Evolutionary conservation across 2,329 filamentous ascomycete species (phyloP).

Genomic region (Furcasterigmium furcatum): DNA sequence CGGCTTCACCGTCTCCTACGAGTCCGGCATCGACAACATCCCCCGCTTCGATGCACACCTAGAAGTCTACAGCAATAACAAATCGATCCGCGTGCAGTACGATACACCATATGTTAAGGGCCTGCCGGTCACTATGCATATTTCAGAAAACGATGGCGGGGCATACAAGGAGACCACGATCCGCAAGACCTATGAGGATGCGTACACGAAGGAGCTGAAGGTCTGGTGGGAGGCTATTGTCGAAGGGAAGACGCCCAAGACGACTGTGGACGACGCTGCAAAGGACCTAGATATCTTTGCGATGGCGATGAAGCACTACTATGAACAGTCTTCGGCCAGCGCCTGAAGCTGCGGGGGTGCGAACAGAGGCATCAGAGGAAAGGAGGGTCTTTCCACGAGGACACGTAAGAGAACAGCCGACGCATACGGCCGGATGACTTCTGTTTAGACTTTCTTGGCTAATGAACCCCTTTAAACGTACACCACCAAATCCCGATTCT

Average conservation of each 20-base stretch:
- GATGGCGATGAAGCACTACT: constrained; percentile 6
- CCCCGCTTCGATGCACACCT: constrained; percentile 47
- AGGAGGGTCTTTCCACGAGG: too few species aligned
- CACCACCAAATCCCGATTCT: too few species aligned
- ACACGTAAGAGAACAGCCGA: too few species aligned
- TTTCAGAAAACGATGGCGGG: constrained; percentile 36
- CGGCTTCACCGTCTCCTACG: constrained; percentile 48
- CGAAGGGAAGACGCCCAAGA: constrained; percentile 23
- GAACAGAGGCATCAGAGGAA: too few species aligned
- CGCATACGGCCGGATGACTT: too few species aligned
- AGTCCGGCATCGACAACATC: constrained; percentile 49
- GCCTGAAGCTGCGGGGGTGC: too few species aligned
- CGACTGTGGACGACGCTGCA: constrained; percentile 21
- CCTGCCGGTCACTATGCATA: constrained; percentile 39
- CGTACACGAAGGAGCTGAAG: constrained; percentile 27
- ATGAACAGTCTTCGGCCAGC: too few species aligned
- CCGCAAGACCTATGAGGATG: constrained; percentile 36
- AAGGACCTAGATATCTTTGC: constrained; percentile 12
- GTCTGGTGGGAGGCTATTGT: constrained; percentile 15
- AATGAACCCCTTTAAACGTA: too few species aligned
- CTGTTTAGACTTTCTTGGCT: too few species aligned
- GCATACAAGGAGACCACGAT: constrained; percentile 27
- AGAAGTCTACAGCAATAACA: constrained; percentile 45
- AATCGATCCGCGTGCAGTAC: constrained; percentile 48
- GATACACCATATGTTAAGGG: constrained; percentile 53